Conservation (phyloP, 768 basidiomycete genomes). For the Tylopilus intermedius region DNA sequence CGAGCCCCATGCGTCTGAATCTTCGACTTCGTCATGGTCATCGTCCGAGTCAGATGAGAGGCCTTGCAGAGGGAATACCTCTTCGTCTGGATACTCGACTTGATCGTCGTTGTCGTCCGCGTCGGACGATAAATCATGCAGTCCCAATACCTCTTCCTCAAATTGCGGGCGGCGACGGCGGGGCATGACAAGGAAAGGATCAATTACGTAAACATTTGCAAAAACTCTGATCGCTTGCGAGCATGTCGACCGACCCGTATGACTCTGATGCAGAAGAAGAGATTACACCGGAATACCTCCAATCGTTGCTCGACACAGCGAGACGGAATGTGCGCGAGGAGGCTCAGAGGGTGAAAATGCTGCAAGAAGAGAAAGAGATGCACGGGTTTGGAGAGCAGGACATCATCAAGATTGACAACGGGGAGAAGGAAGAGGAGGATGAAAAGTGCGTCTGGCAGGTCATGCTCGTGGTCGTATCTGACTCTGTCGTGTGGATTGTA, state of each 20-base stretch:
- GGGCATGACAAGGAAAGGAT: not conserved
- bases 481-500: constrained; percentile 21
- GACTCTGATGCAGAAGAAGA: constrained; percentile 34
- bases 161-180: constrained; percentile 36
- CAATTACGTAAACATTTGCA: constrained; percentile 1
- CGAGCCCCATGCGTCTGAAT: no score
- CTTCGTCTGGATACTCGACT: constrained; percentile 37
- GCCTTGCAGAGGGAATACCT: constrained; percentile 74
- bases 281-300: constrained; percentile 55
- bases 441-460: constrained; percentile 28
- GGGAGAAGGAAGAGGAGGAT: constrained; percentile 18
- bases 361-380: constrained; percentile 21
- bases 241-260: not conserved
- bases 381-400: constrained; percentile 43
- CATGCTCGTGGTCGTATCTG: not conserved
- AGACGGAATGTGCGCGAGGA: constrained; percentile 43
- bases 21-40: constrained; percentile 38
- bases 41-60: constrained; percentile 34
- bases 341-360: constrained; percentile 18
- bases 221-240: not conserved
- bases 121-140: constrained; percentile 48
- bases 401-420: constrained; percentile 46
- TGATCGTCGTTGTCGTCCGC: constrained; percentile 34
- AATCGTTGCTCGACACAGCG: constrained; percentile 60
- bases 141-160: constrained; percentile 71